Percentiles rank a stretch among this genome's conserved stretches.
These are phyloP conservation scores for Ramularia collo-cygni DNA, from an alignment of 2,329 filamentous ascomycete species.

Conservation along the genomic window DNA sequence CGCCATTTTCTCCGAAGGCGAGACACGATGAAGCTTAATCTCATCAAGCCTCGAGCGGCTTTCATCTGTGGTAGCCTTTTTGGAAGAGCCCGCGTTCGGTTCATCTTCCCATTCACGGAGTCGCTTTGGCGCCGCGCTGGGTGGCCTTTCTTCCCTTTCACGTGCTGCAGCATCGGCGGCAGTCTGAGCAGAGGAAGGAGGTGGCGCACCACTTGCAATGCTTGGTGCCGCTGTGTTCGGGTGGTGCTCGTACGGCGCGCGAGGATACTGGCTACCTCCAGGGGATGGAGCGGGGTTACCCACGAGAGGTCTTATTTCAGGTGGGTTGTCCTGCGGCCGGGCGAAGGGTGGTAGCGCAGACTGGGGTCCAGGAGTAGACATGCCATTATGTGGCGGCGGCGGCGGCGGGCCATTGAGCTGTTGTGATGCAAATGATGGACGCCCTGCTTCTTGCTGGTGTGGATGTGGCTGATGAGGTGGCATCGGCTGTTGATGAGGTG, in stretches of 20 bases:
- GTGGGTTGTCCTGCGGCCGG: conserved; percentile 55
- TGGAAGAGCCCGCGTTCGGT: conserved; percentile 43
- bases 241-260: conserved; percentile 73
- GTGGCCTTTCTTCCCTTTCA: conserved; percentile 64
- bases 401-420: conserved; percentile 19
- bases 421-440: conserved; percentile 18
- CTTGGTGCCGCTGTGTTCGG: conserved; percentile 53
- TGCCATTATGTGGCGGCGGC: conserved; percentile 20
- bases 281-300: conserved; percentile 82
- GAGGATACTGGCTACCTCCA: conserved; percentile 67
- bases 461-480: conserved; percentile 41
- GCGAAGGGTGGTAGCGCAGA: conserved; percentile 63
- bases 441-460: conserved; percentile 19
- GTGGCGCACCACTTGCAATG: conserved; percentile 64
- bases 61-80: conserved; percentile 87
- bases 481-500: conserved; percentile 39
- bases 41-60: conserved; percentile 81
- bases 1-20: conserved; percentile 41
- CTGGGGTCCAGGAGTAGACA: conserved; percentile 42
- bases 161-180: conserved; percentile 63
- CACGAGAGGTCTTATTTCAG: conserved; percentile 73
- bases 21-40: conserved; percentile 63
- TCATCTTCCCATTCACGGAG: conserved; percentile 91
- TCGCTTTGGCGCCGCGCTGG: conserved; percentile 74
- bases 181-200: conserved; percentile 49